Evolutionary conservation across 371 early-diverging fungal species (phyloP).

Genomic region (Lichtheimia hyalospora): DNA sequence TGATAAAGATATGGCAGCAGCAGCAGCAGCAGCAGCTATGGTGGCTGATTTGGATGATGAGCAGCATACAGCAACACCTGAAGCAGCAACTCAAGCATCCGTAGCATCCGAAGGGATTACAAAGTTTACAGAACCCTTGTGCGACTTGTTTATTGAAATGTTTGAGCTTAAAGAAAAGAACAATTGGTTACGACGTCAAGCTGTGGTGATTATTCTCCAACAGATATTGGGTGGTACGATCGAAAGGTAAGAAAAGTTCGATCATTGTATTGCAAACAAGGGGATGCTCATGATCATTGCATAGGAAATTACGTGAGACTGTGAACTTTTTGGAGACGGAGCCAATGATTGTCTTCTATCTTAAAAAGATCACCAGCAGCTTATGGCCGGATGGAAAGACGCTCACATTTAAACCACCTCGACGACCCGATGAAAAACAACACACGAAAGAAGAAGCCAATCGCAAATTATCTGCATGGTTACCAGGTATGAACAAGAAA

Average conservation of each 20-base stretch:
- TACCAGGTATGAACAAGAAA: constrained; percentile 52
- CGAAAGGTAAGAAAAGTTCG: constrained; percentile 65
- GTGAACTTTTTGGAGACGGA: constrained; percentile 37
- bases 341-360: constrained; percentile 41
- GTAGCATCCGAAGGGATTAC: constrained; percentile 47
- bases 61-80: background rate
- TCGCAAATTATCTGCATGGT: constrained; percentile 60
- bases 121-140: constrained; percentile 67
- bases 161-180: constrained; percentile 86
- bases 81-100: background rate
- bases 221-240: constrained; percentile 86
- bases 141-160: constrained; percentile 83
- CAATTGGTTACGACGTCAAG: constrained; percentile 87
- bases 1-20: constrained; percentile 8
- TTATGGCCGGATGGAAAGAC: constrained; percentile 57
- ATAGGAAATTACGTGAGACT: constrained; percentile 48
- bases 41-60: background rate
- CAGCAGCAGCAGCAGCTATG: constrained; percentile 12
- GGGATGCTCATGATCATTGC: too few relatives aligned
- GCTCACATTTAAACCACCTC: constrained; percentile 28
- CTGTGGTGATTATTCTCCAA: constrained; percentile 80
- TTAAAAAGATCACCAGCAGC: constrained; percentile 37
- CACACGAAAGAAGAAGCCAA: constrained; percentile 64
- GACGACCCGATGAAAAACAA: constrained; percentile 56
- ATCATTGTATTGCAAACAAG: too few relatives aligned